Evolutionary conservation across 176 grass and related monocot genomes (phyloP), one percentile per base, ranked within the genome.

Genomic region (Melocanna baccifera): DNA sequence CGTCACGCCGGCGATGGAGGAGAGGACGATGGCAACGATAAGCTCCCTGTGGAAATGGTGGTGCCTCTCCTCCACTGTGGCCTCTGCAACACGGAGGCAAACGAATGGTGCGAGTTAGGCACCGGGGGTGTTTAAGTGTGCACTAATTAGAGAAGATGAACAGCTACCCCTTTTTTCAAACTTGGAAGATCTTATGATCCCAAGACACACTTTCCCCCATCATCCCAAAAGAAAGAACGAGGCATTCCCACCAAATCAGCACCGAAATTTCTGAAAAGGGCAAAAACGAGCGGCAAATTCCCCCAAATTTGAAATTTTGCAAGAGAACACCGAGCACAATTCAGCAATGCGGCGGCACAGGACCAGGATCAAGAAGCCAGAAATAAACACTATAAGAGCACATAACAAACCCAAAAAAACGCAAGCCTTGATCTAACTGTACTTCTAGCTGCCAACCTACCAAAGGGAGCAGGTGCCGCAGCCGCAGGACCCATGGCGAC

Each of bases 1-100:
- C 46, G 59, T 64, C 29, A 80, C 30, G 19, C 84, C 69, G 11
- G 96, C 91, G 16, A 94, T 12, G 30, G 96, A 93, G 36, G 89
- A 83, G 28, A 99, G 65, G 40, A 75, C 80, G 51, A 92, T 76
- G 37, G 96, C 93, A 53, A 91, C 45, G 23, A 91, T 56, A 71
- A 96, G 73, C 84, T 94, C 93, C 80, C 53, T 88, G 81, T 71
- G 91, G 26, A 90, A 77, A 87, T 89, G 91, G 26, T 61, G 89
- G 43, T 70, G 91, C 34, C n/a, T 83, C 81, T 75, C 85, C 81
- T 83, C 91, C 67, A 76, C 69, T 41, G 85, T 71, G 56, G 80
- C 81, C 68, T 22, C 89, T 83, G 84, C 51, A 73, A 48, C 53
- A 62, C 26, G 42, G 28, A 70, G 12, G 45, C 57, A 87, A 83